A percentile compares a stretch with the other conserved stretches of the same genome.
Evolutionary conservation across 768 basidiomycete genomes (phyloP).

Genomic region (Omphalotus guepiniiformis): DNA sequence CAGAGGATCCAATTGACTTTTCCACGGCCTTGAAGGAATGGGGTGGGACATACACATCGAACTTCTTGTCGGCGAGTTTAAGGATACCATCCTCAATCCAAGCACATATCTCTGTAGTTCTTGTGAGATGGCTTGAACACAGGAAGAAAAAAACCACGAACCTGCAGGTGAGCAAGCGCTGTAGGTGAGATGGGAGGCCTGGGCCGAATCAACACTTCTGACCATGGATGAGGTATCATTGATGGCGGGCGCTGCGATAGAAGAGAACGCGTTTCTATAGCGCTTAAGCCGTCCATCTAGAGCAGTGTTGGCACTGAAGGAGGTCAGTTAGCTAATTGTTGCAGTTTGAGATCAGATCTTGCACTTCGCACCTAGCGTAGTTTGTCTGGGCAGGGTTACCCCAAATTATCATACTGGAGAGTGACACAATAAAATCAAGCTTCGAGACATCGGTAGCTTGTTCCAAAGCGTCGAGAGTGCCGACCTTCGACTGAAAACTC

Average conservation of each 20-base stretch:
- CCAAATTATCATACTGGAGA: background rate
- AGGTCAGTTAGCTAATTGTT: background rate
- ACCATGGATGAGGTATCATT: background rate
- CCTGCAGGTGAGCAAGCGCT: background rate
- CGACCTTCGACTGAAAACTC: background rate
- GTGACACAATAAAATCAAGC: background rate
- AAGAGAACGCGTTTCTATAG: conserved; percentile 5
- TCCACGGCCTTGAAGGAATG: background rate
- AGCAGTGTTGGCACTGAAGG: conserved; percentile 6
- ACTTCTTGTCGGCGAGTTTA: background rate
- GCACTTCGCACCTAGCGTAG: conserved; percentile 1
- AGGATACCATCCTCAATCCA: conserved; percentile 1
- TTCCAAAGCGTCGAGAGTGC: background rate
- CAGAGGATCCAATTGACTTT: background rate
- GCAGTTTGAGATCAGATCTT: background rate
- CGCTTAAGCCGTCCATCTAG: background rate
- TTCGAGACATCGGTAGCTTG: background rate
- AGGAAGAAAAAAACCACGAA: background rate
- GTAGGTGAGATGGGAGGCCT: background rate
- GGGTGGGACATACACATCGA: background rate
- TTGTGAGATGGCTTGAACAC: background rate
- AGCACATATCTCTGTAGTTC: background rate
- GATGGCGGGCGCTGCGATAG: conserved; percentile 1
- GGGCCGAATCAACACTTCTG: background rate
- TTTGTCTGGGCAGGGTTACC: conserved; percentile 6